Evolutionary conservation across 2,329 filamentous ascomycete species (phyloP).

Genomic region (Penicillium sp.): DNA sequence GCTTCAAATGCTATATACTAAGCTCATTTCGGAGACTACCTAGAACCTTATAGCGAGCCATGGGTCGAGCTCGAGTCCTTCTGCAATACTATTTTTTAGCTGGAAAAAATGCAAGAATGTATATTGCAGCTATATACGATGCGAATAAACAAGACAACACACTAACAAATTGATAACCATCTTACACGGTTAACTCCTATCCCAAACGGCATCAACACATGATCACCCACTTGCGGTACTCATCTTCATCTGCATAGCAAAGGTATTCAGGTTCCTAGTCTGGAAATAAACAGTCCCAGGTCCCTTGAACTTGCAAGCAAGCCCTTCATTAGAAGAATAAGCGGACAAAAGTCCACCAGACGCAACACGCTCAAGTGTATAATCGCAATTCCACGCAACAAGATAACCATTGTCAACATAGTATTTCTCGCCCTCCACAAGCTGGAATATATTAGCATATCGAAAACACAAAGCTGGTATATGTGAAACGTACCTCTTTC

Average conservation of each 20-base stretch:
- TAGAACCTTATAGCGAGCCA: background rate
- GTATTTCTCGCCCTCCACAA: constrained; percentile 73
- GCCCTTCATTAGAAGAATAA: constrained; percentile 75
- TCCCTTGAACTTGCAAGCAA: constrained; percentile 90
- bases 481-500: constrained; percentile 70
- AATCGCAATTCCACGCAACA: constrained; percentile 96
- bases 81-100: too few species aligned
- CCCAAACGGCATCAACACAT: background rate
- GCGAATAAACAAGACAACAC: background rate
- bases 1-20: background rate
- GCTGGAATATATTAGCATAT: constrained; percentile 25
- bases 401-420: constrained; percentile 91
- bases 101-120: background rate
- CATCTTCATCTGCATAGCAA: constrained; percentile 54
- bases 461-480: background rate
- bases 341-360: constrained; percentile 93
- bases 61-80: background rate
- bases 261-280: constrained; percentile 75
- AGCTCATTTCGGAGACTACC: background rate
- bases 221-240: constrained; percentile 33
- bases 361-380: constrained; percentile 83
- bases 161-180: background rate
- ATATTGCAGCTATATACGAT: background rate
- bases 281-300: constrained; percentile 92
- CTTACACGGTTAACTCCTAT: background rate